phyloP scores from a whole-genome alignment of 352 stramenopile species.

The Phytophthora capsici region DNA sequence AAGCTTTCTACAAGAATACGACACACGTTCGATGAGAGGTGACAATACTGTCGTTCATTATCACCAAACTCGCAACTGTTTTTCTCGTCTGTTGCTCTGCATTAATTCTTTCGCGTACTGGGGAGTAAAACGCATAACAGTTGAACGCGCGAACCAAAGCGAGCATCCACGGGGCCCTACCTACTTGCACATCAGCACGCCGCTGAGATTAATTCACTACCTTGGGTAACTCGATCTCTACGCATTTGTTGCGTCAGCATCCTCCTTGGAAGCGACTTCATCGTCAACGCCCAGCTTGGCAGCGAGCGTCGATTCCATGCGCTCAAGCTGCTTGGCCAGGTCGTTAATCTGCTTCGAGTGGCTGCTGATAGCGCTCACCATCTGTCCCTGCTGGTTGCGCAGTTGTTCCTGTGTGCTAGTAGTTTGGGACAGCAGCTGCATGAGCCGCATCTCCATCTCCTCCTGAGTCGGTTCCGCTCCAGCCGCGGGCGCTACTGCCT shows the following conservation, averaged over 20 bases:
- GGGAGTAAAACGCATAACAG: constrained; percentile 31
- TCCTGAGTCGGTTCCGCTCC: constrained; percentile 41
- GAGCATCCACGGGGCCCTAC: constrained; percentile 27
- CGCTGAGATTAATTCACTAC: constrained; percentile 38
- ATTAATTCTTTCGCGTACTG: constrained; percentile 30
- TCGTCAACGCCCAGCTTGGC: constrained; percentile 57
- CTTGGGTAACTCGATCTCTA: constrained; percentile 36
- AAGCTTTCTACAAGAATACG: constrained; percentile 12
- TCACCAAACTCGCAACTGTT: constrained; percentile 11
- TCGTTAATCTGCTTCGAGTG: constrained; percentile 87
- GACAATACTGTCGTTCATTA: constrained; percentile 34
- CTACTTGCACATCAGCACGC: constrained; percentile 37
- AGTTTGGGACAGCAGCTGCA: constrained; percentile 86
- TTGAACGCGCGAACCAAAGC: constrained; percentile 15
- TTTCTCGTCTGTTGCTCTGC: constrained; percentile 18
- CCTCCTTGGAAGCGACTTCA: constrained; percentile 24
- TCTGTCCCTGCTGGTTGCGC: constrained; percentile 83
- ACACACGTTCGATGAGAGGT: neutral
- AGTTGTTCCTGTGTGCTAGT: constrained; percentile 87
- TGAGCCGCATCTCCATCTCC: constrained; percentile 80
- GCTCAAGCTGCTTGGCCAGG: constrained; percentile 83
- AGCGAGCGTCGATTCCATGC: constrained; percentile 81
- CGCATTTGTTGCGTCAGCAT: constrained; percentile 39
- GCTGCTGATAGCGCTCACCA: constrained; percentile 80
- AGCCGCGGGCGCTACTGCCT: constrained; percentile 14